Evolutionary conservation across 768 basidiomycete genomes (phyloP).

Genomic region (Naganishia friedmannii): DNA sequence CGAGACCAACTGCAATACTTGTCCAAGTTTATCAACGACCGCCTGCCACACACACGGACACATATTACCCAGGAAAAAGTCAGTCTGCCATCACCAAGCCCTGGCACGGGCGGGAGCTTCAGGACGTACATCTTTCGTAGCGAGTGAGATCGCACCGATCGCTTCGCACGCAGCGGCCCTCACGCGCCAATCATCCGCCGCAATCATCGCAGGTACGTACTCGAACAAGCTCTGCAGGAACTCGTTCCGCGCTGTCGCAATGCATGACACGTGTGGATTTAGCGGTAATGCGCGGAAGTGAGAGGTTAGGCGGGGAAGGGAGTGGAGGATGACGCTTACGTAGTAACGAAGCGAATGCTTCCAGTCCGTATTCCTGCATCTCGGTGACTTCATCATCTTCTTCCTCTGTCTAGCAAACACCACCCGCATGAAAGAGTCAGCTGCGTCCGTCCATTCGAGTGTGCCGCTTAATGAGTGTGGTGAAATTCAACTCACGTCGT

Average conservation of each 20-base stretch:
- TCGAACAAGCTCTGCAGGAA: constrained; percentile 19
- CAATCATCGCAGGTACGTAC: constrained; percentile 19
- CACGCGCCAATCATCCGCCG: constrained; percentile 22
- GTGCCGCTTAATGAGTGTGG: no score
- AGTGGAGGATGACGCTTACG: background rate
- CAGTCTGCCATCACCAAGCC: background rate
- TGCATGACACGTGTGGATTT: background rate
- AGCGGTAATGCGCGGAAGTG: background rate
- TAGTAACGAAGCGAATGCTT: constrained; percentile 6
- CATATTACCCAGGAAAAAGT: background rate
- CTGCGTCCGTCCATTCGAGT: background rate
- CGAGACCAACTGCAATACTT: constrained; percentile 11
- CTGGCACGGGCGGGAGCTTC: no score
- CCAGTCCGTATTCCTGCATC: constrained; percentile 24
- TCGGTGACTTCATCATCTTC: constrained; percentile 26
- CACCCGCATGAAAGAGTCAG: background rate
- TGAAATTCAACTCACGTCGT: background rate
- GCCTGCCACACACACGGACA: background rate
- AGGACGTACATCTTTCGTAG: constrained; percentile 14
- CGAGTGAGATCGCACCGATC: constrained; percentile 18
- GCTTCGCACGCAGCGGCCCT: constrained; percentile 17
- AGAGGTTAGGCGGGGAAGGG: background rate
- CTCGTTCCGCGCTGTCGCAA: background rate
- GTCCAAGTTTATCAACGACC: background rate
- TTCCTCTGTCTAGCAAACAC: constrained; percentile 1